Evolutionary conservation across 768 basidiomycete species (phyloP).

Genomic region (Phlebiopsis gigantea): DNA sequence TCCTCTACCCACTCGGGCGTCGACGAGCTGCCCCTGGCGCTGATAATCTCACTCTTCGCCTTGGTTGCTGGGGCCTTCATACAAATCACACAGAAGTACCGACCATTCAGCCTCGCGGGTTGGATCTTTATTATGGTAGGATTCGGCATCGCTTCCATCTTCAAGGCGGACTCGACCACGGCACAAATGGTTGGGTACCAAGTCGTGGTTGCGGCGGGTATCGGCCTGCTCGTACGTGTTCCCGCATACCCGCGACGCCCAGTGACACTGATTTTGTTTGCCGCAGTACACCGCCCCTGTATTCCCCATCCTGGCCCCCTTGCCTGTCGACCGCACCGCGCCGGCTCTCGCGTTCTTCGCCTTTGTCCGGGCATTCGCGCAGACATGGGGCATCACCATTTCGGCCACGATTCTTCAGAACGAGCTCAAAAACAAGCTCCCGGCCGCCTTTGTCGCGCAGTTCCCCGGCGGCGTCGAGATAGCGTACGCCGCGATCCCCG

Average conservation of each 20-base stretch:
- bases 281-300: constrained; percentile 14
- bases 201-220: constrained; percentile 16
- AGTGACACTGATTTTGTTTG: background rate
- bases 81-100: constrained; percentile 23
- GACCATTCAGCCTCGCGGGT: constrained; percentile 25
- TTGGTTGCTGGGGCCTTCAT: constrained; percentile 24
- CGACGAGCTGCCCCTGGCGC: constrained; percentile 19
- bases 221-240: constrained; percentile 17
- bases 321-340: constrained; percentile 26
- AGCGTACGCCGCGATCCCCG: constrained; percentile 42
- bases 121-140: constrained; percentile 36
- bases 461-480: constrained; percentile 36
- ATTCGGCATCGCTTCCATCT: constrained; percentile 27
- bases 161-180: constrained; percentile 18
- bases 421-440: constrained; percentile 36
- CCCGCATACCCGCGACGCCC: too few species aligned
- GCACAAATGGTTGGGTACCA: constrained; percentile 27
- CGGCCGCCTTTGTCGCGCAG: constrained; percentile 29
- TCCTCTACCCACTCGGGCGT: constrained; percentile 27
- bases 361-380: constrained; percentile 21
- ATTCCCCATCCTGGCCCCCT: constrained; percentile 23
- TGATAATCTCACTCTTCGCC: constrained; percentile 26
- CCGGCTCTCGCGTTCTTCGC: constrained; percentile 29
- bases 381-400: constrained; percentile 50
- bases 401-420: constrained; percentile 45